A percentile compares a stretch with the other conserved stretches of the same genome.
These are phyloP conservation scores for Sphagnum fallax DNA, from an alignment of 228 moss, liverwort and hornwort species.

Conservation along the genomic window DNA sequence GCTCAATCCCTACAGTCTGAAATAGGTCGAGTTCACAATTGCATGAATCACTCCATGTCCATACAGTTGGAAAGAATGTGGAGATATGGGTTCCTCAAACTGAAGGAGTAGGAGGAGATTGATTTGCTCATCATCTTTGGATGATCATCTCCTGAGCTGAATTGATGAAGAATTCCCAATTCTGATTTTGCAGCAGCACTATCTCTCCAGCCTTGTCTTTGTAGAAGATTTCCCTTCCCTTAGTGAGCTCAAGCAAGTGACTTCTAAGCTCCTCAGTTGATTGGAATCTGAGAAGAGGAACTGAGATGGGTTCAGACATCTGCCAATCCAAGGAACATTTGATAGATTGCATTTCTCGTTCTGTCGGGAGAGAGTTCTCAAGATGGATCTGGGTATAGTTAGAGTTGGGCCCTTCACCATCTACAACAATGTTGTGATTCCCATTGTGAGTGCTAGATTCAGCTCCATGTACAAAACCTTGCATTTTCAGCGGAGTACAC, in stretches of 20 bases:
- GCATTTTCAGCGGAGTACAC: too few relatives aligned
- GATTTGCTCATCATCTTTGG: conserved; percentile 17
- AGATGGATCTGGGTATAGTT: too few relatives aligned
- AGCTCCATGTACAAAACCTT: neutral
- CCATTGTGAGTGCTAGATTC: conserved; percentile 8
- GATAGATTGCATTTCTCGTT: conserved; percentile 10
- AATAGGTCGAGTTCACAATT: too few relatives aligned
- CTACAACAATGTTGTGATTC: conserved; percentile 5
- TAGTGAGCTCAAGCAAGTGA: conserved; percentile 28
- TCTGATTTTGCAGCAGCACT: conserved; percentile 34
- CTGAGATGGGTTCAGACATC: conserved; percentile 34
- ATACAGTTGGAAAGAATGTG: too few relatives aligned
- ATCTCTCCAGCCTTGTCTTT: conserved; percentile 38
- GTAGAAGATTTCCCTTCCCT: conserved; percentile 42
- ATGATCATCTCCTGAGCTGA: conserved; percentile 39
- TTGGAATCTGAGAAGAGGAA: conserved; percentile 34
- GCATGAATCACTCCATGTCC: too few relatives aligned
- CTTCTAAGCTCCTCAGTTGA: conserved; percentile 33
- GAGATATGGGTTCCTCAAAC: too few relatives aligned
- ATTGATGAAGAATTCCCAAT: conserved; percentile 32
- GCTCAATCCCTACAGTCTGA: too few relatives aligned
- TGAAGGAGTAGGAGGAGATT: neutral
- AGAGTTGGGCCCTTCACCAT: neutral
- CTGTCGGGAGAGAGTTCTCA: too few relatives aligned
- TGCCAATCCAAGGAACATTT: conserved; percentile 39